These are phyloP conservation scores for Gymnopilus junonius DNA, from an alignment of 768 basidiomycete species.

Conservation along the genomic window DNA sequence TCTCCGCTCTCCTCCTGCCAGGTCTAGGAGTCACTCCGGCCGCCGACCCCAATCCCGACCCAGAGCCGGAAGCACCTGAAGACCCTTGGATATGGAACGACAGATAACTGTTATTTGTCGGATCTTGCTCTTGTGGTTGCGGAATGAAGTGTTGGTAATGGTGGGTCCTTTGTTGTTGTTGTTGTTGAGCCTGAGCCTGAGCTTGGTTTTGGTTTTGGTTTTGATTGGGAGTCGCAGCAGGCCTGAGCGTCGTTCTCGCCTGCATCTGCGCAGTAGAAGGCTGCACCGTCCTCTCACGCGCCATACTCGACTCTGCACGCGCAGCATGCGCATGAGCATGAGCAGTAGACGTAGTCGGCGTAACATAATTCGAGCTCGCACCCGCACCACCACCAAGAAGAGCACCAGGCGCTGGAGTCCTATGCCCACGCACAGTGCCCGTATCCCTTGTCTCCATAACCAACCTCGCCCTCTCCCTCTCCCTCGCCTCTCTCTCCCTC, in stretches of 20 bases:
- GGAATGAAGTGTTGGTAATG: neutral
- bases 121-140: conserved; percentile 15
- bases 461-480: neutral
- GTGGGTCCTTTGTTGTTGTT: neutral
- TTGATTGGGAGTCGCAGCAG: neutral
- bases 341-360: neutral
- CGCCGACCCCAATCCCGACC: neutral
- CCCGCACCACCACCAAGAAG: neutral
- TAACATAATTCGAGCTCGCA: neutral
- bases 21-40: no score
- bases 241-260: neutral
- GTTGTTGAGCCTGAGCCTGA: neutral
- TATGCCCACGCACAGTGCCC: neutral
- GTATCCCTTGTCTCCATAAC: neutral
- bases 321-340: conserved; percentile 3
- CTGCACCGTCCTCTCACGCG: conserved; percentile 28
- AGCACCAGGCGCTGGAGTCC: no score
- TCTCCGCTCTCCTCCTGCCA: conserved; percentile 23
- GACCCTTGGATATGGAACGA: conserved; percentile 23
- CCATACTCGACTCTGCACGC: conserved; percentile 22
- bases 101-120: conserved; percentile 20
- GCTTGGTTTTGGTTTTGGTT: neutral
- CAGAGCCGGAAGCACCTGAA: neutral
- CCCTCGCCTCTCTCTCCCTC: conserved; percentile 2
- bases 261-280: conserved; percentile 8